These are phyloP conservation scores for Suillus brevipes DNA, from an alignment of 768 basidiomycete species.

Conservation along the genomic window DNA sequence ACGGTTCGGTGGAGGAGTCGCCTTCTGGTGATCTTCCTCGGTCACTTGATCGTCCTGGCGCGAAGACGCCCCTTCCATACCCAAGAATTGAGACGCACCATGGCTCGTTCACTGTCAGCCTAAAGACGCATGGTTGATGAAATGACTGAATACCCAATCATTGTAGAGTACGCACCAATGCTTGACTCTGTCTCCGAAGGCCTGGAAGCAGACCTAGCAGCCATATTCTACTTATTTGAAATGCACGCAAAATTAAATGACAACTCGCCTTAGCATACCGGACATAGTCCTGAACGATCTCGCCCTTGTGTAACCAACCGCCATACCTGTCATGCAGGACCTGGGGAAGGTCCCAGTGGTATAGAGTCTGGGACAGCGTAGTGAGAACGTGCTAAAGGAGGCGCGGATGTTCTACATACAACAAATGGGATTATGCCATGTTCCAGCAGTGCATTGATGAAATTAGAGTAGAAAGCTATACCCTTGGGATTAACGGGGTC, in stretches of 20 bases:
- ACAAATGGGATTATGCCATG: constrained; percentile 69
- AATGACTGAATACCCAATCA: constrained; percentile 13
- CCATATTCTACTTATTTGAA: neutral
- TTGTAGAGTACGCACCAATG: constrained; percentile 49
- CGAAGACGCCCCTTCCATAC: constrained; percentile 71
- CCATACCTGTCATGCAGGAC: constrained; percentile 71
- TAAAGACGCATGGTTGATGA: constrained; percentile 29
- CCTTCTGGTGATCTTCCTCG: constrained; percentile 59
- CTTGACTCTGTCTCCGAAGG: constrained; percentile 76
- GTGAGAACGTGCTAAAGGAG: constrained; percentile 3
- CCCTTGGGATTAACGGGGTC: constrained; percentile 73
- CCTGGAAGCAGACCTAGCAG: constrained; percentile 64
- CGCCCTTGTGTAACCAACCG: constrained; percentile 74
- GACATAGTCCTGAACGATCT: constrained; percentile 65
- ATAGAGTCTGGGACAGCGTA: constrained; percentile 49
- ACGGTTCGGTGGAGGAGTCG: constrained; percentile 65
- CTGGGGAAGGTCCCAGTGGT: constrained; percentile 82
- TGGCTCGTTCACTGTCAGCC: constrained; percentile 77
- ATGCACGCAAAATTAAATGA: neutral
- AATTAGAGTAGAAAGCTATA: constrained; percentile 65
- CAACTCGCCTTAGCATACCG: constrained; percentile 54
- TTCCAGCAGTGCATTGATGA: constrained; percentile 67
- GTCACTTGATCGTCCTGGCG: constrained; percentile 69
- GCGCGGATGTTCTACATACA: constrained; percentile 37
- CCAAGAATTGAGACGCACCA: constrained; percentile 71